Evolutionary conservation across 768 basidiomycete genomes (phyloP).

Genomic region (Calocera cornea): DNA sequence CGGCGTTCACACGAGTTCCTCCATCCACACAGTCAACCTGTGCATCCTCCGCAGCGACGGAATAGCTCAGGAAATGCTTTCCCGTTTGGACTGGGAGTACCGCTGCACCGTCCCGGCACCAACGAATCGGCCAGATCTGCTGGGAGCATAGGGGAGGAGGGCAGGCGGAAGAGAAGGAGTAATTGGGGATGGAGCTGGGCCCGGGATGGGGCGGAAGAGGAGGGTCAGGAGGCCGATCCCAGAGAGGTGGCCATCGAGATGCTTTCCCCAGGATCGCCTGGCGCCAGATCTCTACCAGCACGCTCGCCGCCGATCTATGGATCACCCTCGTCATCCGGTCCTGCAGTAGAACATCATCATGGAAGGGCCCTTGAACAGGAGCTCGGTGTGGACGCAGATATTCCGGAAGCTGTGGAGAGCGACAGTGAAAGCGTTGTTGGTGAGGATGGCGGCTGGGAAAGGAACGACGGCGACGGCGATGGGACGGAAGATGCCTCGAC

Average conservation of each 20-base stretch:
- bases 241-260: not conserved
- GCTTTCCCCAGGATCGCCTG: not conserved
- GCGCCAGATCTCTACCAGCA: not conserved
- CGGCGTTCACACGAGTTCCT: too few species aligned
- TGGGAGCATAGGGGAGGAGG: not conserved
- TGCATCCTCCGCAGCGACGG: not conserved
- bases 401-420: not conserved
- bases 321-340: not conserved
- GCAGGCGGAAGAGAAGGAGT: not conserved
- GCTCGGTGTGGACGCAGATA: not conserved
- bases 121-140: not conserved
- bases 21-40: not conserved
- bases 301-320: not conserved
- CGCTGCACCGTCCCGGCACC: not conserved
- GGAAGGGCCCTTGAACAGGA: not conserved
- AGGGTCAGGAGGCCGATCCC: not conserved
- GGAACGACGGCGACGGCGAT: not conserved
- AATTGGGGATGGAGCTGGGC: not conserved
- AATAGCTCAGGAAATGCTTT: not conserved
- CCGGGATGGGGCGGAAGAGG: not conserved
- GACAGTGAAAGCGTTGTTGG: not conserved
- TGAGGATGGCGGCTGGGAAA: not conserved
- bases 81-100: not conserved
- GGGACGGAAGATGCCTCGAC: not conserved
- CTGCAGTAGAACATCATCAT: not conserved